Base-by-base conservation (phyloP, 176 grass and related monocot species). In the Bromus sterilis region DNA sequence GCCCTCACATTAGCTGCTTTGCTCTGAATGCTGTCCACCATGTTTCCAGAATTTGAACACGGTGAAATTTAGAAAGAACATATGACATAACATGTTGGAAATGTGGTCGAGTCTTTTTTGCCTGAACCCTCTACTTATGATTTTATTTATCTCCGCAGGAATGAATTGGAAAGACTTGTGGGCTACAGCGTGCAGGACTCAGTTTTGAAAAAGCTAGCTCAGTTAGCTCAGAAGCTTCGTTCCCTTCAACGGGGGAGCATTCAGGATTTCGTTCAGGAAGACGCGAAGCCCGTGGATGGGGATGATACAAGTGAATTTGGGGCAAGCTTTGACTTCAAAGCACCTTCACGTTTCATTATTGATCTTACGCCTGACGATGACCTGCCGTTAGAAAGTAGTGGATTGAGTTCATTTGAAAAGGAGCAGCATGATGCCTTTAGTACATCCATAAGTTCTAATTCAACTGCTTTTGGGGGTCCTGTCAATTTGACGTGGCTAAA, bases 401-500 rank as follows among this genome's bases (percentile, higher is more conserved):
- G n/a, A 55, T 78, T 69, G 28, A 67, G 56, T 43, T 70, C 80
- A 48, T 83, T 66, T 86, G 73, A 68, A 84, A 49, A 60, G 60
- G 84, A 56, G 66, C 83, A 78, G 41, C 85, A 81, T 74, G 88
- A 91, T 62, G 81, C 65, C 42, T 20, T 11, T n/a, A 76, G 66
- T 40, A 25, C 77, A 41, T 92, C 67, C 11, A 51, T 35, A 44
- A 66, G 80, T 90, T 55, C 21, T 82, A 66, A 77, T 86, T 79
- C 83, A 66, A 78, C 65, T 83, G 57, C 83, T 84, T 43, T 75
- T 79, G 78, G 32, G 30, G 86, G 34, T 78, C 78, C 85, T 71
- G 77, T 89, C 63, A 93, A 87, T 89, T 89, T 98, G 81, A 89
- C 88, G 82, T 94, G 92, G 95, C 79, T 98, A 67, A 93, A 94